Evolutionary conservation across 2,329 filamentous ascomycete species (phyloP).

Genomic region (Fusarium abutilonis): DNA sequence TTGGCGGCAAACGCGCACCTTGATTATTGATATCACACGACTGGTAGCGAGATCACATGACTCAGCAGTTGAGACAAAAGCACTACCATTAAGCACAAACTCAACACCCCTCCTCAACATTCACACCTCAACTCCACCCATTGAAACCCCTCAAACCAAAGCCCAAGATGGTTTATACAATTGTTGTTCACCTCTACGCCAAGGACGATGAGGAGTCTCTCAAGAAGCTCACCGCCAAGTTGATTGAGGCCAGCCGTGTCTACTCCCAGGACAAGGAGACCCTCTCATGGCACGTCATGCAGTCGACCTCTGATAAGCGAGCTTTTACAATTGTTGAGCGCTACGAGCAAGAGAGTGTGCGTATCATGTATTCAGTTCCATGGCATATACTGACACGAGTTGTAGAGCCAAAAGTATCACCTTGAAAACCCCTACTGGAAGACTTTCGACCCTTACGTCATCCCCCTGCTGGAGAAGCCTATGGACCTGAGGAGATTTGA

Average conservation of each 20-base stretch:
- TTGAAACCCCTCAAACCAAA: not conserved
- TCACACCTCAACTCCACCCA: not conserved
- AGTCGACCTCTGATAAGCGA: slow-evolving; percentile 72
- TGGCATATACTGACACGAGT: slow-evolving; percentile 6
- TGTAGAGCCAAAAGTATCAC: slow-evolving; percentile 68
- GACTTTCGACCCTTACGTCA: slow-evolving; percentile 79
- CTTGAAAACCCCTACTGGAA: slow-evolving; percentile 78
- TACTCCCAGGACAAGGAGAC: slow-evolving; percentile 79
- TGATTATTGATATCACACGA: slow-evolving; percentile 5
- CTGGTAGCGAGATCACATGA: slow-evolving; percentile 37
- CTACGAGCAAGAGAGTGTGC: slow-evolving; percentile 71
- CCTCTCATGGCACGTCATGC: slow-evolving; percentile 79
- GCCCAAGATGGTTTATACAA: slow-evolving; percentile 70
- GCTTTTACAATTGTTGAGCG: slow-evolving; percentile 81
- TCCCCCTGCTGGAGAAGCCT: slow-evolving; percentile 71
- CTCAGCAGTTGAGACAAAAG: slow-evolving; percentile 26
- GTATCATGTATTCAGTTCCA: slow-evolving; percentile 39
- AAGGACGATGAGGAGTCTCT: slow-evolving; percentile 72
- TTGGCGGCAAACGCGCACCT: slow-evolving; percentile 14
- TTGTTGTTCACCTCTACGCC: slow-evolving; percentile 75
- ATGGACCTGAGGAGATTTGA: slow-evolving; percentile 77
- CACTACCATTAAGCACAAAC: not conserved
- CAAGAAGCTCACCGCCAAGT: slow-evolving; percentile 74
- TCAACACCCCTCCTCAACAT: slow-evolving; percentile 24
- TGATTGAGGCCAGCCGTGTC: slow-evolving; percentile 77